phyloP scores from a whole-genome alignment of 192 early-diverging fungal genomes.

The Ramicandelaber brevisporus region DNA sequence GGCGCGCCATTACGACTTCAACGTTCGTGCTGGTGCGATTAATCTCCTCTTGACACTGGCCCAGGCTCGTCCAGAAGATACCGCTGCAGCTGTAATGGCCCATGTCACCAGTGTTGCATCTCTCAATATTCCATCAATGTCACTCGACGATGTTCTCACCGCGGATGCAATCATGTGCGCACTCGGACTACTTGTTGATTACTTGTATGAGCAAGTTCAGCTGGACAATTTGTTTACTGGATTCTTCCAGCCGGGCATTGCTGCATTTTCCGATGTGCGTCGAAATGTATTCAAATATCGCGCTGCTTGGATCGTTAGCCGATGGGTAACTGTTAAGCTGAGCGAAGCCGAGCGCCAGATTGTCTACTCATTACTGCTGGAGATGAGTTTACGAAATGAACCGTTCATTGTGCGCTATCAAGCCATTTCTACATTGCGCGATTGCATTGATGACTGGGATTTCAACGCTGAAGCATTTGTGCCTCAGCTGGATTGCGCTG shows the following conservation, averaged over 20 bases:
- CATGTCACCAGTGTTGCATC: background rate
- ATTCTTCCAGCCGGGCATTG: background rate
- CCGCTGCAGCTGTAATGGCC: conserved; percentile 1
- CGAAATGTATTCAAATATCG: conserved; percentile 24
- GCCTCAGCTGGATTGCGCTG: conserved; percentile 31
- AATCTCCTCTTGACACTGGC: conserved; percentile 54
- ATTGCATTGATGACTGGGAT: conserved; percentile 68
- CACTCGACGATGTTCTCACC: conserved; percentile 3
- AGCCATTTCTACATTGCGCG: conserved; percentile 31
- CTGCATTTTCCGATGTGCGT: conserved; percentile 10
- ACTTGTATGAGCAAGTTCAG: conserved; percentile 5
- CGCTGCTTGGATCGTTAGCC: conserved; percentile 58
- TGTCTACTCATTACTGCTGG: conserved; percentile 48
- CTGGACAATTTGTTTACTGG: background rate
- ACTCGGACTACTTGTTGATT: background rate
- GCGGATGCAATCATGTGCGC: conserved; percentile 3
- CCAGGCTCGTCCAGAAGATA: conserved; percentile 26
- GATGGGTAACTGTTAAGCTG: conserved; percentile 62
- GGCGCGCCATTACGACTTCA: conserved; percentile 65
- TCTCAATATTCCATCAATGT: background rate
- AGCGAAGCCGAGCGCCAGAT: conserved; percentile 25
- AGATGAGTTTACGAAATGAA: conserved; percentile 34
- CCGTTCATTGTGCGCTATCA: conserved; percentile 61
- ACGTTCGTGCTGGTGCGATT: conserved; percentile 51
- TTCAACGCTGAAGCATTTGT: conserved; percentile 43